Conservation (phyloP, 495 filamentous ascomycete genomes). For the Aspergillus ellipticus region DNA sequence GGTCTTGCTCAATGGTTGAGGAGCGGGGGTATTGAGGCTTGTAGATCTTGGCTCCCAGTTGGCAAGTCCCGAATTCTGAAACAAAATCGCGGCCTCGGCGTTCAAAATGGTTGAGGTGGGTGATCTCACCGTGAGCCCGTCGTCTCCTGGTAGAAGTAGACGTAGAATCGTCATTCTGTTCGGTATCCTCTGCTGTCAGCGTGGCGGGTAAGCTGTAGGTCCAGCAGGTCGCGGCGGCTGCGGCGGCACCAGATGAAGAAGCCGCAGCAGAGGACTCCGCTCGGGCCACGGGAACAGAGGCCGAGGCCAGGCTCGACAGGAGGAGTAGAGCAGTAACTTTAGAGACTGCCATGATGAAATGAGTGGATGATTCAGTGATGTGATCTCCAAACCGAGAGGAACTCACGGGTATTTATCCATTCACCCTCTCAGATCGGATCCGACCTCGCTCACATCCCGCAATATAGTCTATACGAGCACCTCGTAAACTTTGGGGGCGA, state of each 20-base stretch:
- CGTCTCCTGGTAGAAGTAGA: neutral
- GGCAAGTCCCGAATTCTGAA: neutral
- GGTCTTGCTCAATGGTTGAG: neutral
- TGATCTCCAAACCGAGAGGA: neutral
- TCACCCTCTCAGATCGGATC: neutral
- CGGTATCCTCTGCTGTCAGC: neutral
- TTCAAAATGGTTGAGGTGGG: neutral
- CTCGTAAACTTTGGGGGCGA: neutral
- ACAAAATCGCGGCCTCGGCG: neutral
- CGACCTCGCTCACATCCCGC: too few species aligned
- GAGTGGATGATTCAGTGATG: neutral
- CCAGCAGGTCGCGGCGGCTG: neutral
- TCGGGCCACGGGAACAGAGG: neutral
- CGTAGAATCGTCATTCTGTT: neutral
- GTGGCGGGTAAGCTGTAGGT: neutral
- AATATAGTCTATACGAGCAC: neutral
- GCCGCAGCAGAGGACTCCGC: neutral
- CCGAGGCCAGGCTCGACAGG: neutral
- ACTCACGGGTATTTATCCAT: neutral
- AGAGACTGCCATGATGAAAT: neutral
- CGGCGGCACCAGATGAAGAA: neutral
- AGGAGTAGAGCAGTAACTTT: neutral
- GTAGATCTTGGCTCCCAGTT: neutral
- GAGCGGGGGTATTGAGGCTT: neutral
- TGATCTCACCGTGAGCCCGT: neutral